Base-by-base conservation (phyloP, 2,329 filamentous ascomycete genomes). In the Botrytis sinoallii region DNA sequence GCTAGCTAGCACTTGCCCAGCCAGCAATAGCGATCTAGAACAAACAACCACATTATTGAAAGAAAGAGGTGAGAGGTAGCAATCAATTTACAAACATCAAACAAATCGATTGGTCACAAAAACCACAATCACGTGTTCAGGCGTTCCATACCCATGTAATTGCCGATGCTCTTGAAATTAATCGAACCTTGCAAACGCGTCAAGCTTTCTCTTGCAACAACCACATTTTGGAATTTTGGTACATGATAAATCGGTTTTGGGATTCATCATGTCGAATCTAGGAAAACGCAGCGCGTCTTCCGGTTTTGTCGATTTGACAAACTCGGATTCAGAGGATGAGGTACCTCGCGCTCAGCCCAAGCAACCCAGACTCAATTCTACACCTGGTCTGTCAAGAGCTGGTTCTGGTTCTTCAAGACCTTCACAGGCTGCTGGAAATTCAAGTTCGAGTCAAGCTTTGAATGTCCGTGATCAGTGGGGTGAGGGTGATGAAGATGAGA, bases 231-330 rank as follows among this genome's bases (percentile, higher is more conserved):
- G 4, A 25, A 55, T 55, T 55, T 55, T 57, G 22, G 5, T 68
- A 29, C 65, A 29, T 55, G 25, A 55, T 18, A 42, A 55, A 40
- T 68, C 18, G n/a, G 14, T 46, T 25, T 55, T 6, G 20, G 20
- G 29, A 42, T n/a, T 12, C 20, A 59, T 46, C 68, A 70, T 70
- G 52, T 46, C 68, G 42, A 63, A 35, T 14, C 4, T 70, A 25
- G 74, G 74, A 63, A 86, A 86, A 79, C 83, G 85, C 29, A 63
- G 76, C 16, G 77, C 75, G 29, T 66, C 44, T 7, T 67, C 63
- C 66, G 81, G 82, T 44, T 78, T 82, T 55, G 79, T 86, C 74
- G 85, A 86, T 77, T 80, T 87, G 22, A 84, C 83, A 16, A 82
- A 79, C 38, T 84, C 84, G 61, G 79, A 82, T 71, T 78, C 76